Evolutionary conservation across 257 asterid species (phyloP), one percentile per base, ranked within the genome.

Genomic region (Solanum bulbocastanum): DNA sequence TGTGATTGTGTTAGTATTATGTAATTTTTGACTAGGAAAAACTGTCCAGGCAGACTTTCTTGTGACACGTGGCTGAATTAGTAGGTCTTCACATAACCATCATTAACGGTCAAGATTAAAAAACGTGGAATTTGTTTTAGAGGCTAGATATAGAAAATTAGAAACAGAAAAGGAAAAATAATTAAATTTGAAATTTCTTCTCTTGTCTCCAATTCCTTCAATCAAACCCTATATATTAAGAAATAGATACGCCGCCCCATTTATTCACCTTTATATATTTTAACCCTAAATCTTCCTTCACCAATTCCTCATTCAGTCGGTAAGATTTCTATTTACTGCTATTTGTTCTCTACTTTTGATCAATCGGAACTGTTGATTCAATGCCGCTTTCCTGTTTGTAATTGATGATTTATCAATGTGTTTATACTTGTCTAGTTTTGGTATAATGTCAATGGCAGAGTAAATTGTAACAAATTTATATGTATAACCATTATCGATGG

Each of bases 211-310:
- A 25, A 78, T 78, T 78, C 39, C 82, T 76, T 85, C 87, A 25
- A 78, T 78, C 13, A 86, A 85, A 87, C 90, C 87, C 87, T 89
- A 89, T 83, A 83, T n/a, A 68, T 68, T 13, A 52, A 42, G 58
- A 13, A 88, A 86, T 37, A 85, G 44, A 74, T 22, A 37, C 85
- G 92, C 90, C 90, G 90, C 88, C 90, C 79, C 74, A 20, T n/a
- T n/a, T 18, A 40, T 25, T 60, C 33, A 86, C 89, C 52, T 15
- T 39, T 32, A 13, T 7, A 11, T 52, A 56, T 9, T 32, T 5
- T 2, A 25, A 22, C 56, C 46, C 35, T 33, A 60, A 58, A 30
- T 69, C 88, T 62, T 14, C 35, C 22, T 69, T 66, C 15, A 13
- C 35, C 18, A 30, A 44, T 66, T 49, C 15, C 20, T 78, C 40